phyloP scores from a whole-genome alignment of 108 stramenopile genomes.

The Cyclotella atomus region DNA sequence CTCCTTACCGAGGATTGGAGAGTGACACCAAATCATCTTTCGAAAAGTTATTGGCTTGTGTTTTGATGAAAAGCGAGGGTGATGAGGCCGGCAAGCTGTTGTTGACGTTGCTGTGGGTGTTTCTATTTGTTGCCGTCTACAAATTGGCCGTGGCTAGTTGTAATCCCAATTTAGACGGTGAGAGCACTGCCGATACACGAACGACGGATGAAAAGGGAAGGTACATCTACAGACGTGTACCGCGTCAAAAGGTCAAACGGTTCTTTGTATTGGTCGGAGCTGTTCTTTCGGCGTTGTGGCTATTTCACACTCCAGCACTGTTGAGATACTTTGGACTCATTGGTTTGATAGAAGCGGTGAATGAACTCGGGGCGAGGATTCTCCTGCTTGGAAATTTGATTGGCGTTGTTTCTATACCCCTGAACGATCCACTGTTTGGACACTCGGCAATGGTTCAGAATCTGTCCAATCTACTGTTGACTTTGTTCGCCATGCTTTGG shows the following conservation, averaged over 20 bases:
- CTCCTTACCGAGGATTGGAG: slow-evolving; percentile 27
- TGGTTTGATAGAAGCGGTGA: slow-evolving; percentile 24
- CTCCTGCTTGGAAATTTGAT: slow-evolving; percentile 33
- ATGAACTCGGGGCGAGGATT: slow-evolving; percentile 39
- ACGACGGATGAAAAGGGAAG: not conserved
- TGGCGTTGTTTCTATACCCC: slow-evolving; percentile 16
- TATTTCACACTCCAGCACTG: slow-evolving; percentile 46
- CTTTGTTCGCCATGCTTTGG: slow-evolving; percentile 20
- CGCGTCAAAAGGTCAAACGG: slow-evolving; percentile 19
- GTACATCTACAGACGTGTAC: slow-evolving; percentile 13
- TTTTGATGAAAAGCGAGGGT: slow-evolving; percentile 43
- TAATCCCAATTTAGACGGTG: not conserved
- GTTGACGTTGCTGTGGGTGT: slow-evolving; percentile 10
- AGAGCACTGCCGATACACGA: not conserved
- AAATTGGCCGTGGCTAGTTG: slow-evolving; percentile 26
- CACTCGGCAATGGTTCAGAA: slow-evolving; percentile 5
- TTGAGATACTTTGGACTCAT: slow-evolving; percentile 34
- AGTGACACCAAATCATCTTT: slow-evolving; percentile 28
- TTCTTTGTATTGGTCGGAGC: slow-evolving; percentile 22
- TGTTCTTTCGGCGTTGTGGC: slow-evolving; percentile 35
- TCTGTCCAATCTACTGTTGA: slow-evolving; percentile 20
- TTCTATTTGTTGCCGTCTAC: slow-evolving; percentile 7
- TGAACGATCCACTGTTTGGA: slow-evolving; percentile 2
- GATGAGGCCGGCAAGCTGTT: slow-evolving; percentile 34
- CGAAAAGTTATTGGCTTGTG: slow-evolving; percentile 42